Evolutionary conservation across 148 eudicot species (phyloP), one percentile per base, ranked within the genome.

Genomic region (Cornus controversa): DNA sequence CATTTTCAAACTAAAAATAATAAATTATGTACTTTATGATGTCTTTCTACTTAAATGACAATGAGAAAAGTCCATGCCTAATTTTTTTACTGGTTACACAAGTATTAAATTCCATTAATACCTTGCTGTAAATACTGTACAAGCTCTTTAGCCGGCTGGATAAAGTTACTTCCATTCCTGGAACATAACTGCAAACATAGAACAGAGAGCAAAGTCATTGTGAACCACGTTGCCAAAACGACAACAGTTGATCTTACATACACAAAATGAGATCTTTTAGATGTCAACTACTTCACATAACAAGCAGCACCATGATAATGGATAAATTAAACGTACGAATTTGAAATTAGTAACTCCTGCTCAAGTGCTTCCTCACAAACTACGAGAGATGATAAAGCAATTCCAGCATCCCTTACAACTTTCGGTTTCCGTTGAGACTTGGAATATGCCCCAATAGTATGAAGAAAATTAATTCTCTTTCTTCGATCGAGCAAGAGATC

Each of bases 331-430:
- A 81, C 92, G 24, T 92, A 94, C 98, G 98, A 94, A 73, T 96
- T 94, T 64, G 98, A 94, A 78, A 94, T 94, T 75, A 92, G 81
- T 77, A 94, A 79, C 84, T 94, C 98, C 57, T 85, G 86, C 75
- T 94, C 97, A 74, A 94, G 92, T 70, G 92, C 92, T 87, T 94
- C 98, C 86, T 92, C 98, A 80, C 98, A 94, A 83, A 84, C 79
- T 29, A 91, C 88, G 71, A 94, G 79, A 58, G 98, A 91, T 75
- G 89, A 89, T 79, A 92, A 75, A 58, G 98, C 97, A 82, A 91
- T 84, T 78, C 84, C 89, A 78, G 98, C 98, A 87, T 94, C 97
- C 83, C 90, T 92, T 54, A 94, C 89, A 78, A 94, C 92, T 82
- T 92, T 91, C 15, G 87, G 90, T 74, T 79, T 90, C 69, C 83